Base-by-base conservation (phyloP, 2,329 filamentous ascomycete genomes). In the Pestalotiopsis sp. region DNA sequence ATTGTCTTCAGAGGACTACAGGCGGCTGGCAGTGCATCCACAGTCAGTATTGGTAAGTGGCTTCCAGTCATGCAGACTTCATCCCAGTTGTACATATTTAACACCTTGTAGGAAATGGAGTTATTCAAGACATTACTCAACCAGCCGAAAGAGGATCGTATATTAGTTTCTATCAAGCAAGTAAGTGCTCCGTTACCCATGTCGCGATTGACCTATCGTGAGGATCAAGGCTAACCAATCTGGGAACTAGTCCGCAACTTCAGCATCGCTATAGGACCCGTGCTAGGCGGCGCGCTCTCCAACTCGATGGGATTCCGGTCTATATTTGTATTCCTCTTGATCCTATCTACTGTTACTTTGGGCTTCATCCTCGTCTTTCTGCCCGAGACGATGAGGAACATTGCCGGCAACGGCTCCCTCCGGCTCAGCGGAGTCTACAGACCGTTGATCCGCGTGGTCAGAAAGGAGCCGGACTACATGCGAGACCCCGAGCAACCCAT, bases 1-100 rank as follows among this genome's bases (percentile, higher is more conserved):
- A 74, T 87, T 68, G 73, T 82, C 3, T 80, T 87, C 27, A 78
- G 85, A 58, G 82, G 78, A 1, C 61, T 87, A 7, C 86, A 87
- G 74, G 82, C 83, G 11, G 81, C 81, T 1, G 85, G 84, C 2
- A 84, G 83, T 70, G 81, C 84, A 1, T 83, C 83, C 1, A 85
- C 82, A 1, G 82, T 85, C 2, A 83, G 83, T 57, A 82, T 86
- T 56, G 83, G 84, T 79, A 77, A 65, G 75, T 68, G 11, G 27
- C 4, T 40, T n/a, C 38, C 27, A 5, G 4, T 40, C 13, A 31
- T 36, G 12, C 20, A 27, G 60, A 11, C 36, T 40, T 61, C 11
- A 13, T 11, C 59, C 23, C 31, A 4, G 31, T 17, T 2, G 14
- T 11, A 14, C 60, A 14, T 1, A 65, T 20, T 23, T 65, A 20